Evolutionary conservation across 495 filamentous ascomycete genomes (phyloP).

Genomic region (Penicillium cosmopolitanum): DNA sequence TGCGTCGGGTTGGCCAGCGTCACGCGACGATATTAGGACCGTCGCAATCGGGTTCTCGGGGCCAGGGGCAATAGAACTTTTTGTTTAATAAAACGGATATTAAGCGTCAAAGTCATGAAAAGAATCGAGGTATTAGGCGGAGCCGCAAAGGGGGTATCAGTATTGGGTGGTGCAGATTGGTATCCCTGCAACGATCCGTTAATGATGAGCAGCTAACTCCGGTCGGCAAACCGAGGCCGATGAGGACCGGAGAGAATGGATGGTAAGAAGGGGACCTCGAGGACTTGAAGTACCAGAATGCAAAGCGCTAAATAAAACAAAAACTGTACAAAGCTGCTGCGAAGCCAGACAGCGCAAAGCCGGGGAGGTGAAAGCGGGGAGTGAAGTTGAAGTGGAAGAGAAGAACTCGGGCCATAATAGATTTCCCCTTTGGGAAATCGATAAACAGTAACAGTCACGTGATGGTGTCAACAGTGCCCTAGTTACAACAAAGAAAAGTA

Average conservation of each 20-base stretch:
- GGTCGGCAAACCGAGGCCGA: slow-evolving; percentile 23
- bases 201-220: slow-evolving; percentile 23
- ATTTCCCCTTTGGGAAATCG: slow-evolving; percentile 45
- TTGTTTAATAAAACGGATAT: slow-evolving; percentile 19
- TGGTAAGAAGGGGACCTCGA: not conserved
- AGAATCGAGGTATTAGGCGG: slow-evolving; percentile 19
- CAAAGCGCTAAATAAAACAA: slow-evolving; percentile 35
- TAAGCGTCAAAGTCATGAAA: slow-evolving; percentile 27
- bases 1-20: not conserved
- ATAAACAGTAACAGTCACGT: slow-evolving; percentile 49
- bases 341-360: slow-evolving; percentile 19
- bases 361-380: slow-evolving; percentile 17
- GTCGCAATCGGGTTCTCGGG: slow-evolving; percentile 16
- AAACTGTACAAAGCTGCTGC: slow-evolving; percentile 31
- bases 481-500: too few species aligned
- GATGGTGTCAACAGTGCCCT: not conserved
- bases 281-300: slow-evolving; percentile 24
- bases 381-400: slow-evolving; percentile 28
- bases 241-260: slow-evolving; percentile 12
- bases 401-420: slow-evolving; percentile 34
- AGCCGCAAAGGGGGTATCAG: slow-evolving; percentile 29
- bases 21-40: slow-evolving; percentile 25
- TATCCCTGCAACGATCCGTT: slow-evolving; percentile 37
- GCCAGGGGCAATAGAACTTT: slow-evolving; percentile 12
- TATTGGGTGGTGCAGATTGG: slow-evolving; percentile 31